Base-by-base conservation (phyloP, 2,329 filamentous ascomycete species). In the Beauveria sp. region DNA sequence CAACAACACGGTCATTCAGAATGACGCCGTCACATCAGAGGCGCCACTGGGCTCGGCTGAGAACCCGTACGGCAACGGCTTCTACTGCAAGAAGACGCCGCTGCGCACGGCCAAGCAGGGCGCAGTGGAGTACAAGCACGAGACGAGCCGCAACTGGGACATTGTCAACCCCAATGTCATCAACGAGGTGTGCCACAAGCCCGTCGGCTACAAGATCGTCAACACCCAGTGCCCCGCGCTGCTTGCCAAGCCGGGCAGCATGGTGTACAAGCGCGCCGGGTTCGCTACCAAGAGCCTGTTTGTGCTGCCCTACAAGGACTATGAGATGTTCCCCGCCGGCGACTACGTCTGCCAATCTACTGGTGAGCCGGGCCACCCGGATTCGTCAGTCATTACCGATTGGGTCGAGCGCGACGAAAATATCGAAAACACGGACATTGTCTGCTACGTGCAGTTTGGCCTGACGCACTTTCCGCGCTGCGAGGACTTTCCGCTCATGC, bases 11-110 rank as follows among this genome's bases (percentile, higher is more conserved):
- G 76, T 92, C 63, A 87, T 90, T 76, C 83, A 89, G 72, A 87
- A 88, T 50, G 88, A 92, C 67, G 87, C 88, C 3, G 77, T 80
- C 1, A 79, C 75, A 10, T 85, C 84, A 0, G 77, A 83, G 0
- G 87, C 83, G 10, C 82, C 84, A 48, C 81, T 88, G 0, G 88
- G 88, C 12, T 87, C 83, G 54, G 74, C 77, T 9, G 86, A 89
- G 71, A 91, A 92, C 73, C 84, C 80, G 61, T 88, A 89, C 71
- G 88, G 89, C 64, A 91, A 91, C 69, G 88, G 87, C 6, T 91
- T 91, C 73, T 90, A 69, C 63, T 68, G 64, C 64, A 67, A 66
- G 53, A 69, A 68, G 67, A 71, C 69, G 28, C 62, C 65, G 18
- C 65, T 71, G 14, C 63, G 62, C 1, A 70, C 66, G 10, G 62